phyloP scores from a whole-genome alignment of 2,329 filamentous ascomycete species.

The Trichoderma pleuroti region DNA sequence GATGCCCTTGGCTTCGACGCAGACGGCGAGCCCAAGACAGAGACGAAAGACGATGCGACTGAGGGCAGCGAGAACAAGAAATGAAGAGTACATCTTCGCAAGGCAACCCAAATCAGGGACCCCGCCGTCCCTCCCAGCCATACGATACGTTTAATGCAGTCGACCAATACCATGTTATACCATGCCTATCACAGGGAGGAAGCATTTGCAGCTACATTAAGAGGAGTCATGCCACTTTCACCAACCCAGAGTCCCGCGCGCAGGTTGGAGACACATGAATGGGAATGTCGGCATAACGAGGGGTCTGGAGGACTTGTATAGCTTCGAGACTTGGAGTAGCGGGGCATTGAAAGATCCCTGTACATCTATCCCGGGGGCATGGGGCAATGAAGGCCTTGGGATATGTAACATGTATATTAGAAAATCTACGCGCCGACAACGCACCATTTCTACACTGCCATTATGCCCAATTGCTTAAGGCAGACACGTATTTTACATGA shows the following conservation, averaged over 20 bases:
- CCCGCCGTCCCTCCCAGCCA: neutral
- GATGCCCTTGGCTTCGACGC: constrained; percentile 79
- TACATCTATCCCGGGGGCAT: neutral
- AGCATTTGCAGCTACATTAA: neutral
- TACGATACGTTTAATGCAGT: neutral
- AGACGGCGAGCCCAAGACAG: constrained; percentile 60
- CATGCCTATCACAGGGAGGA: neutral
- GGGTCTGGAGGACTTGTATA: neutral
- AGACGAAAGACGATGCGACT: constrained; percentile 15
- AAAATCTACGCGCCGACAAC: neutral
- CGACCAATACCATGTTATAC: neutral
- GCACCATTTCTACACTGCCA: neutral
- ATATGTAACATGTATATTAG: neutral
- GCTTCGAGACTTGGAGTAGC: neutral
- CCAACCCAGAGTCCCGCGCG: neutral
- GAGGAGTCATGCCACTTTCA: neutral
- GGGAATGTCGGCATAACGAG: neutral
- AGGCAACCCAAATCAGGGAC: neutral
- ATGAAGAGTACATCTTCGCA: constrained; percentile 20
- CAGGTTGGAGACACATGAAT: neutral
- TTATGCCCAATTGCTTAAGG: neutral
- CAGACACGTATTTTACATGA: neutral
- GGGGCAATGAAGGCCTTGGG: neutral
- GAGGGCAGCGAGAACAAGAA: constrained; percentile 24
- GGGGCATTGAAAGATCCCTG: constrained; percentile 6